phyloP scores from a whole-genome alignment of 148 eudicot species.

The Rhododendron simsii region DNA sequence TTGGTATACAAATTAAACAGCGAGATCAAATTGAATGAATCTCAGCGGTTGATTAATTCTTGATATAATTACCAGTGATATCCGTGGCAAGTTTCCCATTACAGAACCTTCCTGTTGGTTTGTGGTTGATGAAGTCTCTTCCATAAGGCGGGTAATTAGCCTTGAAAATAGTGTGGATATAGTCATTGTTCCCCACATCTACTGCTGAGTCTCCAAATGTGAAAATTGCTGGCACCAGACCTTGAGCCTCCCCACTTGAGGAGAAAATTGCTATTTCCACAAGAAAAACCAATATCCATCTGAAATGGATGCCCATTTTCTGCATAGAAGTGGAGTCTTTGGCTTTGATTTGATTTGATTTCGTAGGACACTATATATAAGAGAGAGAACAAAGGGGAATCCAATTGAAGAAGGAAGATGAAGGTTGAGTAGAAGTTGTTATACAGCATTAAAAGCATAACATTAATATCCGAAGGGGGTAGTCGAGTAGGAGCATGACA shows the following conservation, averaged over 20 bases:
- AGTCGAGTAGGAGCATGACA: background rate
- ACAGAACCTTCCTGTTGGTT: slow-evolving; percentile 89
- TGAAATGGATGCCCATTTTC: slow-evolving; percentile 23
- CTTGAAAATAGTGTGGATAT: slow-evolving; percentile 65
- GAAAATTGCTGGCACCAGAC: slow-evolving; percentile 73
- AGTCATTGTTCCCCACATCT: slow-evolving; percentile 92
- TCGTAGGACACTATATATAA: background rate
- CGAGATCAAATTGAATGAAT: slow-evolving; percentile 28
- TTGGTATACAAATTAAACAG: background rate
- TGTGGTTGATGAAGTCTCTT: slow-evolving; percentile 59
- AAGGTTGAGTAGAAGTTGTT: background rate
- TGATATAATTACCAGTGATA: slow-evolving; percentile 68
- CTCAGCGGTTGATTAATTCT: slow-evolving; percentile 70
- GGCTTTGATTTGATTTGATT: background rate
- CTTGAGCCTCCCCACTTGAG: slow-evolving; percentile 41
- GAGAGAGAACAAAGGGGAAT: background rate
- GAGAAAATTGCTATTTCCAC: slow-evolving; percentile 17
- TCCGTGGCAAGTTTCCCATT: slow-evolving; percentile 97
- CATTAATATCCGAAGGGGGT: background rate
- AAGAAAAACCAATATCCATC: slow-evolving; percentile 8
- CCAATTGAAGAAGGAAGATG: background rate
- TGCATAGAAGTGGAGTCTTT: background rate
- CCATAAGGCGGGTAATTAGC: slow-evolving; percentile 97
- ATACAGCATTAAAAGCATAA: background rate
- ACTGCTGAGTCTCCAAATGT: slow-evolving; percentile 87